Base-by-base conservation (phyloP, 305 asterid species). In the Fraxinus paxiana region DNA sequence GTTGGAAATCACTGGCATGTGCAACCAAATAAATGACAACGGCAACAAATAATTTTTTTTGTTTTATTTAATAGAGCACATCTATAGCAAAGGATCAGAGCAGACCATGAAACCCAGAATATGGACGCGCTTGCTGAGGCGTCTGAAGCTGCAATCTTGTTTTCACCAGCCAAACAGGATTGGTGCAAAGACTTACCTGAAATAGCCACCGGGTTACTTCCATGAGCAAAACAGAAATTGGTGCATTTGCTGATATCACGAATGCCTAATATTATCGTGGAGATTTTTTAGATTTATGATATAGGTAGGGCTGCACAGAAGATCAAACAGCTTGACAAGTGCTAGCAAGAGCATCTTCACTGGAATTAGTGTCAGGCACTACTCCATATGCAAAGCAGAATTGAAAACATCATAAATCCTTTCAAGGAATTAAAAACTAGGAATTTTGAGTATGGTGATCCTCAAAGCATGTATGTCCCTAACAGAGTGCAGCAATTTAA, bases 81-180 rank as follows among this genome's bases (percentile, higher is more conserved):
- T 59, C 67, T 28, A 82, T 79, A 59, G 51, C 15, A 79, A 81
- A 37, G 83, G 86, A 80, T 84, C 24, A 48, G 79, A 76, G 65
- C 95, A 73, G 67, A 96, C 98, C 98, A 83, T 92, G 94, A 85
- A 96, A 92, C 46, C 99, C 99, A 80, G 96, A 87, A 85, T 96
- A 96, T 74, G 94, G 93, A 74, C 76, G 97, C 83, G 82, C 87
- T 79, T 91, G 90, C 67, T 86, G 92, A 71, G 97, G 96, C 75
- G 93, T 90, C 91, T 96, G 99, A 83, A 94, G 98, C 87, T 96
- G 99, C 88, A 96, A 87, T 88, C 98, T 94, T 88, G 98, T 94
- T 87, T 96, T 96, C 82, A 96, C 97, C 86, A 96, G 89, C 99
- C 99, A 94, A 82, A 96, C 77, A 81, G 99, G 99, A 90, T 96